Evolutionary conservation across 2,329 filamentous ascomycete genomes (phyloP), one percentile per base, ranked within the genome.

Genomic region (Aspergillus glaucus): DNA sequence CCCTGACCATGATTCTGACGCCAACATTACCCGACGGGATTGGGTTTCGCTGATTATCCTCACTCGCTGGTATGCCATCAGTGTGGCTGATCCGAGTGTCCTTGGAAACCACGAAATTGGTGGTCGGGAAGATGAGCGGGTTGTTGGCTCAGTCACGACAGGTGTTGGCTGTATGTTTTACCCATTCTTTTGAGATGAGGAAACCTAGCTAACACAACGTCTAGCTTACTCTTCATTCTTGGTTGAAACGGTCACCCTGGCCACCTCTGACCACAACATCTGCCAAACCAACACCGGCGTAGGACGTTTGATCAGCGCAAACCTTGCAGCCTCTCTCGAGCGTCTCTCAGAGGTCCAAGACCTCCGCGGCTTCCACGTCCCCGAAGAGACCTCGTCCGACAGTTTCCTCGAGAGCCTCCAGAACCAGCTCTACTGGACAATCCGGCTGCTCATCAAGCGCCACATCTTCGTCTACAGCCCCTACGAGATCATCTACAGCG

Each of bases 401-500:
- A 50, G 54, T 37, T 66, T 67, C 30, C 55, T 66, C 12, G 65
- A 71, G 42, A 68, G 64, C 37, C 54, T 73, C 10, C 69, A 70
- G 37, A 59, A 63, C 24, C 68, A 72, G 28, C 59, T 72, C 12
- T 72, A 70, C 55, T 73, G 70, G 70, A 71, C 65, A 14, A 56
- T 71, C 9, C 65, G 67, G 12, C 56, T 73, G 8, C 58, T 72
- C 36, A 66, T 72, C 46, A 73, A 71, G 49, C 69, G 70, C 19
- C 69, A 72, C 48, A 63, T 73, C 36, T 71, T 65, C 45, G 60
- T 71, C 22, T 70, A 68, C 46, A 69, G 65, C 26, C 68, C 70
- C 0, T 68, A 68, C 43, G 70, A 73, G 39, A 65, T 73, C 14
- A 62, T 73, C 21, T 67, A 68, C 49, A 63, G 65, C 34, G 69